Conservation (phyloP, 139 green algal genomes). For the Spirogloea muscicola region DNA sequence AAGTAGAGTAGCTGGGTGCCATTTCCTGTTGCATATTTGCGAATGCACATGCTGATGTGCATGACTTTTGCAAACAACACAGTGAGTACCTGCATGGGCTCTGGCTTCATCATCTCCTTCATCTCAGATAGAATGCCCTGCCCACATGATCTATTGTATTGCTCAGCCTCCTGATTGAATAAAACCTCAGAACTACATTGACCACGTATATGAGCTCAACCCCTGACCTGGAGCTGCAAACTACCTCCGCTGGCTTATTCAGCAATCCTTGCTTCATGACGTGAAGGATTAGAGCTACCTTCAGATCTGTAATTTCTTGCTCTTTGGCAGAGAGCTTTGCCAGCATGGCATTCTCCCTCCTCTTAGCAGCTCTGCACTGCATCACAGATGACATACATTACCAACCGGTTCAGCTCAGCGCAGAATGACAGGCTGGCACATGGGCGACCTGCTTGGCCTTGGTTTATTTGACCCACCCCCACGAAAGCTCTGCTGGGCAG, state of each 20-base stretch:
- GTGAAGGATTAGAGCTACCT: constrained; percentile 1
- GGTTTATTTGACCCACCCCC: too few relatives aligned
- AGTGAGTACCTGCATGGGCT: too few relatives aligned
- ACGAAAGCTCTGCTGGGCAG: too few relatives aligned
- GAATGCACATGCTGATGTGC: too few relatives aligned
- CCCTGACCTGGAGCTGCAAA: neutral
- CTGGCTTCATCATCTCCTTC: neutral
- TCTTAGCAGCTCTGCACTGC: constrained; percentile 5
- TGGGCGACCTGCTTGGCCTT: too few relatives aligned
- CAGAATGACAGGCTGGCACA: too few relatives aligned
- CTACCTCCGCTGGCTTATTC: neutral
- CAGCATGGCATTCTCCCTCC: constrained; percentile 25
- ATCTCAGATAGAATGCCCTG: neutral
- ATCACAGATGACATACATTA: too few relatives aligned
- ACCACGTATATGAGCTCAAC: neutral
- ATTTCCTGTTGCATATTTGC: too few relatives aligned
- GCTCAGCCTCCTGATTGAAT: neutral
- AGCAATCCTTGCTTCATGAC: neutral
- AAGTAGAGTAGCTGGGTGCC: too few relatives aligned
- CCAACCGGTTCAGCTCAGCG: too few relatives aligned
- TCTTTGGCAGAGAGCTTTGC: constrained; percentile 10
- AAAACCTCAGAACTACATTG: neutral
- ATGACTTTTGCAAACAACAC: too few relatives aligned
- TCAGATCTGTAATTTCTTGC: constrained; percentile 15
- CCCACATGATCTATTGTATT: neutral